A percentile compares a stretch with the other conserved stretches of the same genome.
These are phyloP conservation scores for Pseudogymnoascus pannorum DNA, from an alignment of 2,329 filamentous ascomycete species.

Conservation along the genomic window DNA sequence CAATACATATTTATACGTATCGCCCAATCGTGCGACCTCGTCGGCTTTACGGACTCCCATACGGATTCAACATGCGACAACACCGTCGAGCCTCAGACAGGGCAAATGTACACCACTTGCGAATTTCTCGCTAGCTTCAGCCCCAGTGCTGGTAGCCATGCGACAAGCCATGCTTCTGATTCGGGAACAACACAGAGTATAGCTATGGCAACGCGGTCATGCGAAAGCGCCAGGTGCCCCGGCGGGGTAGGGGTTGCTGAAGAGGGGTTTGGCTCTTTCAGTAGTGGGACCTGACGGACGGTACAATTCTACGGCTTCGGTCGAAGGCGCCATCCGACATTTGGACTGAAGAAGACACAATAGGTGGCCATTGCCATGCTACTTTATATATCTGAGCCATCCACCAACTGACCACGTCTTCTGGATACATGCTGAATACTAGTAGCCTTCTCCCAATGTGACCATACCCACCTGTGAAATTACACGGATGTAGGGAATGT, in stretches of 20 bases:
- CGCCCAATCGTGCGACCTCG: background rate
- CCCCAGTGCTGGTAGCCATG: background rate
- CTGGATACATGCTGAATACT: background rate
- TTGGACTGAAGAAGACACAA: background rate
- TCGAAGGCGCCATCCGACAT: background rate
- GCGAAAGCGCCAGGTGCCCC: background rate
- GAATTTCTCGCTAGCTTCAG: background rate
- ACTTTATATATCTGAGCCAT: background rate
- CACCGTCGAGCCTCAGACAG: background rate
- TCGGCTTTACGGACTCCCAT: background rate
- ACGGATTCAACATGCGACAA: background rate
- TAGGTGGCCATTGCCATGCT: background rate
- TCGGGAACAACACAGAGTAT: background rate
- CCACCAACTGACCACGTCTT: background rate
- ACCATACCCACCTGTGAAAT: background rate
- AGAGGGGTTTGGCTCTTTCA: background rate
- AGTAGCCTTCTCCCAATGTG: background rate
- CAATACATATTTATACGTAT: background rate
- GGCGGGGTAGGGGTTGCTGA: background rate
- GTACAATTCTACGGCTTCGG: background rate
- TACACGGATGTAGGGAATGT: background rate
- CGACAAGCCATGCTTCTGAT: background rate
- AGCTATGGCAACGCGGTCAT: background rate
- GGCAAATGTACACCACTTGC: background rate
- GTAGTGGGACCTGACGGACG: background rate